phyloP scores from a whole-genome alignment of 306 rosid species.

The Pyrus betulifolia region DNA sequence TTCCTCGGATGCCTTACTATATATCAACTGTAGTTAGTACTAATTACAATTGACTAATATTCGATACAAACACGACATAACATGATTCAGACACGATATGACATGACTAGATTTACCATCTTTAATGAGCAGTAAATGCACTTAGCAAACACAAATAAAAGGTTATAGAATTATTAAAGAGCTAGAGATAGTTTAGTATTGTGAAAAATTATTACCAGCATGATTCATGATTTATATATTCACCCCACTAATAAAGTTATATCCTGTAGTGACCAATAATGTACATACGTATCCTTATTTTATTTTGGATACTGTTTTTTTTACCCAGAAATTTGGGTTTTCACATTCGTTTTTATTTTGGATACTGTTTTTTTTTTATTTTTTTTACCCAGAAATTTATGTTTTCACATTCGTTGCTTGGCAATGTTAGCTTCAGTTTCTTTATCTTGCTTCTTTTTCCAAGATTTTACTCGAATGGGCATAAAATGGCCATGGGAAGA shows the following conservation, averaged over 20 bases:
- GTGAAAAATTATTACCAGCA: constrained; percentile 16
- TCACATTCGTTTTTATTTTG: neutral
- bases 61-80: neutral
- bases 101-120: neutral
- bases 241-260: constrained; percentile 16
- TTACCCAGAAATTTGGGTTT: no score
- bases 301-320: neutral
- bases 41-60: neutral
- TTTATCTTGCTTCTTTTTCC: neutral
- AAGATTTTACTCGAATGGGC: constrained; percentile 26
- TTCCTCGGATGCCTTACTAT: no score
- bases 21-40: neutral
- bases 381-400: neutral
- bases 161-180: neutral
- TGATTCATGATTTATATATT: constrained; percentile 1
- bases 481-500: constrained; percentile 14
- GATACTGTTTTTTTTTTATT: neutral
- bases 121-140: neutral
- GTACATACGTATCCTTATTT: neutral
- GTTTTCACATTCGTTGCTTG: no score
- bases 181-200: neutral
- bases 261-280: constrained; percentile 7
- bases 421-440: neutral
- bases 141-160: neutral
- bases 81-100: neutral